phyloP scores from a whole-genome alignment of 306 rosid species.

The Rosa chinensis region DNA sequence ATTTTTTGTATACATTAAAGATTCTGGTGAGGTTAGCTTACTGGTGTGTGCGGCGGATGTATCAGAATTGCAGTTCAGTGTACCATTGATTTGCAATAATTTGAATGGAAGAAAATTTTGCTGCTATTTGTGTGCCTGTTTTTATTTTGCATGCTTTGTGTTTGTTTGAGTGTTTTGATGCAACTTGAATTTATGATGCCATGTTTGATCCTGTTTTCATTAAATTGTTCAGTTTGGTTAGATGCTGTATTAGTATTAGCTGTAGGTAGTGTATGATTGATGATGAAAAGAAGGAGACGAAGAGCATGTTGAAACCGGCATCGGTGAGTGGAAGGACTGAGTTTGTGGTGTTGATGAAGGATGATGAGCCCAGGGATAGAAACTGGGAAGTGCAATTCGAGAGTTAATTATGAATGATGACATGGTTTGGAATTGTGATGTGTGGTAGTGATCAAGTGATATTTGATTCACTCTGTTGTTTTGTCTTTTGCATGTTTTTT shows the following conservation, averaged over 20 bases:
- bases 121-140: neutral
- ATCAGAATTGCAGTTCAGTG: neutral
- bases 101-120: neutral
- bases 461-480: no score
- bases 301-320: no score
- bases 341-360: no score
- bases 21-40: conserved; percentile 18
- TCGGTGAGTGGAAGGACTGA: no score
- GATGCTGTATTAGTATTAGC: neutral
- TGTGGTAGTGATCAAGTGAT: no score
- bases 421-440: no score
- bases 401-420: no score
- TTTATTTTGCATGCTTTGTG: neutral
- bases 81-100: conserved; percentile 14
- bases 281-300: neutral
- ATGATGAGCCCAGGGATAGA: no score
- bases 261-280: neutral
- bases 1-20: conserved; percentile 15
- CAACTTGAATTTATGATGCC: neutral
- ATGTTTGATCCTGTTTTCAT: neutral
- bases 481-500: no score
- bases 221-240: neutral
- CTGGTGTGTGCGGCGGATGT: conserved; percentile 1
- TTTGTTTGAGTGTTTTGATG: neutral
- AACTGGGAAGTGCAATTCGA: no score